A percentile compares a stretch with the other conserved stretches of the same genome.
These are phyloP conservation scores for Penicillium paradoxum DNA, from an alignment of 495 filamentous ascomycete genomes.

Conservation along the genomic window DNA sequence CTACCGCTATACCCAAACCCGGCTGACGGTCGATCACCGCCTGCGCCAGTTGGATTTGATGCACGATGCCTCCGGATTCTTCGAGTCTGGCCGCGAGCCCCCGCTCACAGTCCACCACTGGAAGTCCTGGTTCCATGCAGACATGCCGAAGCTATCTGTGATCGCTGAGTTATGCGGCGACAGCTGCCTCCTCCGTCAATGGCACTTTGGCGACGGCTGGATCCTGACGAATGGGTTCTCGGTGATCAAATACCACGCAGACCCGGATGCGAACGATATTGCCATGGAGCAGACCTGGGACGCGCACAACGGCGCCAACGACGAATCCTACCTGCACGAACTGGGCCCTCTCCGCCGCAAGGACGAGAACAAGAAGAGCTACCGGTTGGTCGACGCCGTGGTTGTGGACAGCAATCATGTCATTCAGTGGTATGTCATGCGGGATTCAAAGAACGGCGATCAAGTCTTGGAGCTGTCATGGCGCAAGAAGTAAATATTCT, in stretches of 20 bases:
- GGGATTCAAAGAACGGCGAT: slow-evolving; percentile 31
- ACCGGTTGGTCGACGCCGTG: slow-evolving; percentile 28
- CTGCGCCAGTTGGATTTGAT: slow-evolving; percentile 51
- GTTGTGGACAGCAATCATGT: slow-evolving; percentile 26
- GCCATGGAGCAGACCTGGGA: slow-evolving; percentile 48
- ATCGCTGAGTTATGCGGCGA: slow-evolving; percentile 53
- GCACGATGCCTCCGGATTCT: slow-evolving; percentile 50
- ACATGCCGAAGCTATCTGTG: slow-evolving; percentile 45
- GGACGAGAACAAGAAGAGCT: slow-evolving; percentile 37
- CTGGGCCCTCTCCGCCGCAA: slow-evolving; percentile 39
- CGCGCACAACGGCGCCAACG: slow-evolving; percentile 33
- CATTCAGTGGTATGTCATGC: slow-evolving; percentile 40
- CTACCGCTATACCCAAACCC: slow-evolving; percentile 43
- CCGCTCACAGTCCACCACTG: slow-evolving; percentile 57
- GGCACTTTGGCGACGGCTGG: slow-evolving; percentile 51
- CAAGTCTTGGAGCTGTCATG: slow-evolving; percentile 40
- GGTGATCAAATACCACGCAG: slow-evolving; percentile 46
- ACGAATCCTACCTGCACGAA: slow-evolving; percentile 40
- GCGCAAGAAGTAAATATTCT: slow-evolving; percentile 27
- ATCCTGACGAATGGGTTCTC: slow-evolving; percentile 56
- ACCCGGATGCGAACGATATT: slow-evolving; percentile 25
- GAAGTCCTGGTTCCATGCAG: slow-evolving; percentile 51
- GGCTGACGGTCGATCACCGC: slow-evolving; percentile 46
- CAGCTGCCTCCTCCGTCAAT: slow-evolving; percentile 52
- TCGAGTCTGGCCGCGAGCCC: slow-evolving; percentile 45